A percentile compares a stretch with the other conserved stretches of the same genome.
phyloP scores from a whole-genome alignment of 1,284 basidiomycete genomes.

The Amylostereum chailletii region DNA sequence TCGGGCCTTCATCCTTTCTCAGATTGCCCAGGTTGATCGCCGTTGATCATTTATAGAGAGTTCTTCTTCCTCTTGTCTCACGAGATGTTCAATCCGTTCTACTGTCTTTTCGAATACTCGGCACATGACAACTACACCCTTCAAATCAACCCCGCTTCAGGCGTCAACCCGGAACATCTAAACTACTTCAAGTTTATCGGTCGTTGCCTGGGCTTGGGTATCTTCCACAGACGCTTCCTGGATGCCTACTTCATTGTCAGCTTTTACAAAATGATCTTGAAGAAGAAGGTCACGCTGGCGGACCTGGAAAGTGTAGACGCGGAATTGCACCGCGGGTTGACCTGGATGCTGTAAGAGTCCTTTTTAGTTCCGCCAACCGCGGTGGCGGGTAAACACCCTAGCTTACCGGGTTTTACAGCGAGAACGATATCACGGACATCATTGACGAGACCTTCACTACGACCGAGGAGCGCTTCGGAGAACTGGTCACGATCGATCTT shows the following conservation, averaged over 20 bases:
- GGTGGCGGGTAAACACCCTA: not conserved
- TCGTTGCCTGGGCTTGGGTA: constrained; percentile 86
- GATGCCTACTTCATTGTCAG: constrained; percentile 99
- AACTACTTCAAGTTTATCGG: constrained; percentile 99
- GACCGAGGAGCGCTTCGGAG: constrained; percentile 96
- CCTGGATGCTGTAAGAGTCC: constrained; percentile 88
- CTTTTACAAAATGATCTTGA: constrained; percentile 98
- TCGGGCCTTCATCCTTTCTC: not conserved
- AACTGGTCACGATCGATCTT: constrained; percentile 90
- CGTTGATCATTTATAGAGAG: constrained; percentile 50
- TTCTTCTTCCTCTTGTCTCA: constrained; percentile 99
- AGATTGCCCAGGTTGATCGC: constrained; percentile 4
- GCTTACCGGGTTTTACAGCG: constrained; percentile 33
- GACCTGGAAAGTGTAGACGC: constrained; percentile 90
- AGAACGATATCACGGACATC: constrained; percentile 92
- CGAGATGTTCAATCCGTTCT: constrained; percentile 99
- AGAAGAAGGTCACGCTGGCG: constrained; percentile 77
- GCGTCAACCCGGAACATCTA: constrained; percentile 97
- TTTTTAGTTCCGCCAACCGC: constrained; percentile 1
- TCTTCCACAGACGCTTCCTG: constrained; percentile 97
- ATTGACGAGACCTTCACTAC: constrained; percentile 93
- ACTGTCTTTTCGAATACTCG: constrained; percentile 98
- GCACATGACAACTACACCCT: constrained; percentile 99
- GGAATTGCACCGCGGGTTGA: constrained; percentile 84
- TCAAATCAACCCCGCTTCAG: constrained; percentile 96